phyloP scores from a whole-genome alignment of 805 yeast genomes.

The Candida sakaeoensis region DNA sequence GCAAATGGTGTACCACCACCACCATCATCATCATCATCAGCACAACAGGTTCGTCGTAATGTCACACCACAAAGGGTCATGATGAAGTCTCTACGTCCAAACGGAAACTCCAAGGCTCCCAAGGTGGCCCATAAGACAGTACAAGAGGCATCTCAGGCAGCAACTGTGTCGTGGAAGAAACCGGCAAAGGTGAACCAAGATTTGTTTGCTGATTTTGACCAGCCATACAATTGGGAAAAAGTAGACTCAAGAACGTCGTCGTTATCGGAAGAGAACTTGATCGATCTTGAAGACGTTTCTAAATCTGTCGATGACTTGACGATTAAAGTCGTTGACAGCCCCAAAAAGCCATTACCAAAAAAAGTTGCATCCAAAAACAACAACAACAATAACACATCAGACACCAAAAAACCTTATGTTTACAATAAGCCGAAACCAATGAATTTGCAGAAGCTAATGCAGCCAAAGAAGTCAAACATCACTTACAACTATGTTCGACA shows the following conservation, averaged over 20 bases:
- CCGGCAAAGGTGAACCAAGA: conserved; percentile 17
- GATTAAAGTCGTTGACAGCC: conserved; percentile 8
- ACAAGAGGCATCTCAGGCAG: conserved; percentile 28
- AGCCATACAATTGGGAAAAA: conserved; percentile 11
- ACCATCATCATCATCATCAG: conserved; percentile 9
- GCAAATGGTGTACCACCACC: conserved; percentile 10
- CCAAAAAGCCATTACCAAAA: neutral
- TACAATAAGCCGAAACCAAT: conserved; percentile 40
- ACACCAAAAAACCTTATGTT: conserved; percentile 17
- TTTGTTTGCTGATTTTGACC: conserved; percentile 39
- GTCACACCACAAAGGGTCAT: conserved; percentile 19
- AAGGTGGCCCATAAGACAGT: conserved; percentile 7
- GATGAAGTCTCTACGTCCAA: conserved; percentile 30
- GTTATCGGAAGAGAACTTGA: conserved; percentile 5
- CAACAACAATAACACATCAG: conserved; percentile 20
- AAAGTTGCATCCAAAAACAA: conserved; percentile 18
- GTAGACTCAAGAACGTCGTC: conserved; percentile 10
- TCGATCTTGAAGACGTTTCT: conserved; percentile 8
- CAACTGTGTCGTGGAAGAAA: conserved; percentile 27
- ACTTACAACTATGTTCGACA: conserved; percentile 27
- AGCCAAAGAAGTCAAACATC: conserved; percentile 21
- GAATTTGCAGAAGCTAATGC: conserved; percentile 32
- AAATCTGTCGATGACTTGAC: conserved; percentile 13
- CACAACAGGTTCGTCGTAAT: too few relatives aligned
- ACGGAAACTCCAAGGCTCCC: conserved; percentile 8